Percentiles rank a stretch among this genome's conserved stretches.
phyloP scores from a whole-genome alignment of 1,284 basidiomycete species.

The Moesziomyces globuligerus region DNA sequence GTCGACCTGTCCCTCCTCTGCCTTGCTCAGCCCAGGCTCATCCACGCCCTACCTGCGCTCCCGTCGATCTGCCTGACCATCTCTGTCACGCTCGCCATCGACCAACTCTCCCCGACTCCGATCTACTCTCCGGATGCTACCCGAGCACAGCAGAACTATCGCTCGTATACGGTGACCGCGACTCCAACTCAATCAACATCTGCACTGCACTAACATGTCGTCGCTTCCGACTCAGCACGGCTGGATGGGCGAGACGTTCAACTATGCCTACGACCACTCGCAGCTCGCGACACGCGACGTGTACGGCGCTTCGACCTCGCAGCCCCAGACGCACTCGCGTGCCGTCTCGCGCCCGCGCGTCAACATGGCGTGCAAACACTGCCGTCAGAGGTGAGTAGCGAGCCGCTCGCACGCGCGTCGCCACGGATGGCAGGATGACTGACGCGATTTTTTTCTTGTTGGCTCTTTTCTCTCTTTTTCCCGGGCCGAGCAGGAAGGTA shows the following conservation, averaged over 20 bases:
- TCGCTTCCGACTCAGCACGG: slow-evolving; percentile 3
- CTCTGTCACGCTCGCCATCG: background rate
- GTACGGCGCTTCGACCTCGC: slow-evolving; percentile 4
- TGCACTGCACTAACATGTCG: slow-evolving; percentile 2
- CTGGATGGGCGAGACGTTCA: slow-evolving; percentile 6
- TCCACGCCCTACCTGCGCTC: background rate
- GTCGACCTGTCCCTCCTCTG: background rate
- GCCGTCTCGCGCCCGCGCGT: slow-evolving; percentile 19
- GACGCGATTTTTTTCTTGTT: background rate
- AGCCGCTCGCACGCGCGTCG: slow-evolving; percentile 4
- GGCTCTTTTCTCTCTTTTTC: background rate
- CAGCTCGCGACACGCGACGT: slow-evolving; percentile 1
- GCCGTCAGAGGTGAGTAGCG: slow-evolving; percentile 21
- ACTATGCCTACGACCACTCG: slow-evolving; percentile 9
- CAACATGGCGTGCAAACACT: slow-evolving; percentile 33
- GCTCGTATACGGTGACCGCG: too few species aligned
- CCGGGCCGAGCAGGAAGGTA: slow-evolving; percentile 12
- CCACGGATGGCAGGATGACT: slow-evolving; percentile 7
- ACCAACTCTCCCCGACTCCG: background rate
- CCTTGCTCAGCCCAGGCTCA: background rate
- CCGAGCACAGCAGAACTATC: background rate
- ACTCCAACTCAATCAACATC: background rate
- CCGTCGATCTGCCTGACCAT: background rate
- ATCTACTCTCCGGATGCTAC: background rate
- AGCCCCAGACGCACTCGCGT: slow-evolving; percentile 3